phyloP scores from a whole-genome alignment of 176 grass and related monocot genomes.

The Cenchrus purpureus region DNA sequence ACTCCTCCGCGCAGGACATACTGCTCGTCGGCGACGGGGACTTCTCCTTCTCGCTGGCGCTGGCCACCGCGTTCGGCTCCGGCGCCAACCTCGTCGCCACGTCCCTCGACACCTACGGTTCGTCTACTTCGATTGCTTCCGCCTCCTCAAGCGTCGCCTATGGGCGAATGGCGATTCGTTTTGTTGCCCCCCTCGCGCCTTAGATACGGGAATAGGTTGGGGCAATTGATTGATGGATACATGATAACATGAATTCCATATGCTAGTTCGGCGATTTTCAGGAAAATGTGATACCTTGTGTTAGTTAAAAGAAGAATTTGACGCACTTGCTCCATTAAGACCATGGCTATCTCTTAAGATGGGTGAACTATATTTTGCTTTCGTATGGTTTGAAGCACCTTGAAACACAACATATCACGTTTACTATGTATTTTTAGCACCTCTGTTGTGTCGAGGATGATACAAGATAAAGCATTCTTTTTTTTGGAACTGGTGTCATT shows the following conservation, averaged over 20 bases:
- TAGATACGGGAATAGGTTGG: conserved; percentile 1
- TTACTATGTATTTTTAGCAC: not conserved
- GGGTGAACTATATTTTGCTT: not conserved
- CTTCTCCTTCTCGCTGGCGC: conserved; percentile 61
- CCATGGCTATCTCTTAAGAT: not conserved
- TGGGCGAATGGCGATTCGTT: not conserved
- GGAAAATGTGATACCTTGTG: not conserved
- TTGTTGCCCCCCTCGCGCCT: not conserved
- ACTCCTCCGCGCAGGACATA: conserved; percentile 43
- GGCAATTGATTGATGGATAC: not conserved
- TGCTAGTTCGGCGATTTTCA: not conserved
- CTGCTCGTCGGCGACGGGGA: conserved; percentile 58
- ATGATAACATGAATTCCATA: not conserved
- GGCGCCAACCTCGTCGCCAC: conserved; percentile 52
- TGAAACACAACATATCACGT: not conserved
- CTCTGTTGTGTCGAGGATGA: not conserved
- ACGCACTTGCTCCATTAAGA: not conserved
- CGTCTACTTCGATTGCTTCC: not conserved
- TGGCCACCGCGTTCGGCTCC: conserved; percentile 62
- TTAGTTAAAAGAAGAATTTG: not conserved
- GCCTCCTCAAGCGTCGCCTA: not conserved
- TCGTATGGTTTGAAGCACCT: not conserved
- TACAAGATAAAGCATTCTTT: not conserved
- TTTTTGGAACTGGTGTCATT: not conserved
- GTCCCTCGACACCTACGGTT: conserved; percentile 52